Percentiles rank a stretch among this genome's conserved stretches.
Conservation (phyloP, 768 basidiomycete genomes). For the Termitomyces sp. region DNA sequence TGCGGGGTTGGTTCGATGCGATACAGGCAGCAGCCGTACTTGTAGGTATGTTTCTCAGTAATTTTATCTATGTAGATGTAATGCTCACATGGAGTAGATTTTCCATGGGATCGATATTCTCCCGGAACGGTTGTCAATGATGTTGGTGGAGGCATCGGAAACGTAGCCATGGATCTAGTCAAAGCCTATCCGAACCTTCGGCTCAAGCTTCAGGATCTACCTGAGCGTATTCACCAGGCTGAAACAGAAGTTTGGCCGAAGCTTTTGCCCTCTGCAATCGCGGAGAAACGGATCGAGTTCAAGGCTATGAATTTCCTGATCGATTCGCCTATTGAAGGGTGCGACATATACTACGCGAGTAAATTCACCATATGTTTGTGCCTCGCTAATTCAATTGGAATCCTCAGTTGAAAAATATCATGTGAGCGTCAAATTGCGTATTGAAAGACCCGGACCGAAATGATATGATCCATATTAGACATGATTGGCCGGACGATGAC, state of each 20-base stretch:
- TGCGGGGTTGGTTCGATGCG: background rate
- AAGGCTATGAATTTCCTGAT: background rate
- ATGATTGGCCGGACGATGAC: slow-evolving; percentile 15
- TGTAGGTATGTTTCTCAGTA: background rate
- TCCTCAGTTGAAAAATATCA: slow-evolving; percentile 26
- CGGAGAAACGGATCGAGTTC: background rate
- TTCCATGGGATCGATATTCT: background rate
- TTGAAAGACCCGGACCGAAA: too few relatives aligned
- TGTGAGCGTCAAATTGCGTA: slow-evolving; percentile 18
- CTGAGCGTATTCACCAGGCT: background rate
- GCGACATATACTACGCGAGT: background rate
- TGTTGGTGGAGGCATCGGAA: background rate
- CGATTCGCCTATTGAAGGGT: background rate
- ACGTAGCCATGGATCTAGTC: background rate
- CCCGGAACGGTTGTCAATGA: background rate
- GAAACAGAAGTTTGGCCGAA: background rate
- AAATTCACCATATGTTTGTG: too few relatives aligned
- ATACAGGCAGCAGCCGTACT: background rate
- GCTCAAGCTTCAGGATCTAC: background rate
- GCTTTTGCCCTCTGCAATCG: background rate
- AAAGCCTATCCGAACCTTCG: background rate
- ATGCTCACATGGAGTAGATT: background rate
- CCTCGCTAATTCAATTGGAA: too few relatives aligned
- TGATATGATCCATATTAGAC: slow-evolving; percentile 17
- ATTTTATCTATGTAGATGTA: background rate